Evolutionary conservation across 495 filamentous ascomycete species (phyloP).

Genomic region (Podospora comata): DNA sequence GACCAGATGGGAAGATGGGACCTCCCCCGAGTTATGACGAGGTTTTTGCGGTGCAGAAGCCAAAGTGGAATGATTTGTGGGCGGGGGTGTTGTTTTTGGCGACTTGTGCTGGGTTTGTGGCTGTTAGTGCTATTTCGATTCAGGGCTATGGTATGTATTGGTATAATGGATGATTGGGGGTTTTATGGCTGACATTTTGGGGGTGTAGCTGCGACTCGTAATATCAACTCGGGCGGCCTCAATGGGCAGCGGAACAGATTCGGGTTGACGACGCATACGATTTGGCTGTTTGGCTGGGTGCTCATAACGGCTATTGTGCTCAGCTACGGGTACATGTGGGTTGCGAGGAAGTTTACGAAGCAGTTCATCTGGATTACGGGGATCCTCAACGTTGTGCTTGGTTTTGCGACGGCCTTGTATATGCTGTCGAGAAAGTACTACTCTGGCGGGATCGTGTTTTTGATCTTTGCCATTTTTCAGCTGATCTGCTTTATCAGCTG

Average conservation of each 20-base stretch:
- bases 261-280: slow-evolving; percentile 74
- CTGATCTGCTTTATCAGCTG: slow-evolving; percentile 56
- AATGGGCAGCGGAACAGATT: slow-evolving; percentile 66
- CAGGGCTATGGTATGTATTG: slow-evolving; percentile 60
- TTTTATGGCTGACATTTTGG: too few species aligned
- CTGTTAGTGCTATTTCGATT: slow-evolving; percentile 72
- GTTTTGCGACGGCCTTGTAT: slow-evolving; percentile 61
- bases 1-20: slow-evolving; percentile 13
- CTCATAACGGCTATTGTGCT: slow-evolving; percentile 68
- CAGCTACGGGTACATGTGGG: slow-evolving; percentile 70
- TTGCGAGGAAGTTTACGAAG: slow-evolving; percentile 79
- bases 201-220: slow-evolving; percentile 47
- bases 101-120: slow-evolving; percentile 71
- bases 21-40: slow-evolving; percentile 67
- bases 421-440: slow-evolving; percentile 68
- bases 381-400: slow-evolving; percentile 79
- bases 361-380: slow-evolving; percentile 89
- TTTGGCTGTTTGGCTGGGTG: slow-evolving; percentile 78
- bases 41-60: slow-evolving; percentile 72
- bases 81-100: slow-evolving; percentile 76
- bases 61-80: slow-evolving; percentile 88
- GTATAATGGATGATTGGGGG: too few species aligned
- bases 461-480: slow-evolving; percentile 68
- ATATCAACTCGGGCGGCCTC: slow-evolving; percentile 70
- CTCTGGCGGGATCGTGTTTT: slow-evolving; percentile 79